Conservation (phyloP, 129 eudicot species). For the Cynara cardunculus region DNA sequence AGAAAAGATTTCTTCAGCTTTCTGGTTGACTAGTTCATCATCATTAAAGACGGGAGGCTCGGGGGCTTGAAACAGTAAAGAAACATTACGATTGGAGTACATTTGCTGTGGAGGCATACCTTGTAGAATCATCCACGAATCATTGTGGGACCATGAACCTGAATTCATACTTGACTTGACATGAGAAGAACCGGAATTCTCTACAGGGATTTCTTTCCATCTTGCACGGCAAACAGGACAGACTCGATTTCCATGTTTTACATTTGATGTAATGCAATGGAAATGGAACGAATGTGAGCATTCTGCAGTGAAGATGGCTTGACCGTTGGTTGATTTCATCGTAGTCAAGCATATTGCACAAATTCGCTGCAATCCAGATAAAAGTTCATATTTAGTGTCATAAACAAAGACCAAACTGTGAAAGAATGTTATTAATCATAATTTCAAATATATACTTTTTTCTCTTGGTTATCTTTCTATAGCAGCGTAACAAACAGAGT, state of each 20-base stretch:
- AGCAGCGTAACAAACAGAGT: background rate
- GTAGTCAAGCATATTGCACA: conserved; percentile 89
- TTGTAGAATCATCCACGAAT: conserved; percentile 44
- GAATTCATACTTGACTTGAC: conserved; percentile 39
- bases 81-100: conserved; percentile 21
- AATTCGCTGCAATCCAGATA: conserved; percentile 41
- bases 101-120: conserved; percentile 39
- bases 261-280: conserved; percentile 83
- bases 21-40: conserved; percentile 44
- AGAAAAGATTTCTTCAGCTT: conserved; percentile 22
- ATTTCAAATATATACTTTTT: background rate
- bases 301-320: conserved; percentile 94
- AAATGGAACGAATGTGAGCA: conserved; percentile 95
- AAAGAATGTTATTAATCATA: too few species aligned
- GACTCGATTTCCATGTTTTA: conserved; percentile 77
- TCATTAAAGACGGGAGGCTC: conserved; percentile 76
- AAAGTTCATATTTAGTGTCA: background rate
- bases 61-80: conserved; percentile 37
- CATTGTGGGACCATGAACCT: conserved; percentile 45
- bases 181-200: conserved; percentile 42
- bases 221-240: conserved; percentile 91
- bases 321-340: conserved; percentile 73
- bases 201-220: conserved; percentile 88
- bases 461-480: background rate
- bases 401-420: background rate